Evolutionary conservation across 2,329 filamentous ascomycete species (phyloP).

Genomic region (Calonectria multiphialidica): DNA sequence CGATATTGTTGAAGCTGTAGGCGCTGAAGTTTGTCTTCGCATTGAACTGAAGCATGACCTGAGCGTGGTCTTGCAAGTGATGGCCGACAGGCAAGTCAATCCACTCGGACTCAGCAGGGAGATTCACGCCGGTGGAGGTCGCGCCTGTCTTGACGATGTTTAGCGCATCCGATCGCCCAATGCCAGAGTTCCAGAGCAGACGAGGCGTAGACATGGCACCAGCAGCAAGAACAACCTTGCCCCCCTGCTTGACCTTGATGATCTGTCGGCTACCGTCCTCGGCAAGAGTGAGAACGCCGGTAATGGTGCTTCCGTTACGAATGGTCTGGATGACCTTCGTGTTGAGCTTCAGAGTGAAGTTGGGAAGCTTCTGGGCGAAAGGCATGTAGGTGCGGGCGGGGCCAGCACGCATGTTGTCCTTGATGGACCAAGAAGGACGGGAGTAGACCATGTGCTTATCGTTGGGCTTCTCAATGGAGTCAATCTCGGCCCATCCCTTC

Average conservation of each 20-base stretch:
- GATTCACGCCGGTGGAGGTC: constrained; percentile 60
- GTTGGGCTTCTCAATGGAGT: constrained; percentile 71
- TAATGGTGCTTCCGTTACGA: constrained; percentile 70
- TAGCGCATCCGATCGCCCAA: constrained; percentile 72
- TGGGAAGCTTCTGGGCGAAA: constrained; percentile 66
- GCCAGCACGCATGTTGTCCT: constrained; percentile 74
- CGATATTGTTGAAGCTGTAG: constrained; percentile 41
- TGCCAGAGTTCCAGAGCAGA: constrained; percentile 57
- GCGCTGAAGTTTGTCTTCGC: constrained; percentile 37
- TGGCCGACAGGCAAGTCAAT: constrained; percentile 69
- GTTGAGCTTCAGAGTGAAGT: constrained; percentile 76
- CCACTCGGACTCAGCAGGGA: constrained; percentile 63
- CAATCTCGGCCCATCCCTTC: constrained; percentile 73
- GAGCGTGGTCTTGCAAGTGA: constrained; percentile 67
- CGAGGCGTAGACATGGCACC: constrained; percentile 59
- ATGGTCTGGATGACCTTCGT: constrained; percentile 75
- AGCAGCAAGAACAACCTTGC: constrained; percentile 71
- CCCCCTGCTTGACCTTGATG: constrained; percentile 41
- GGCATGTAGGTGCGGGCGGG: constrained; percentile 79
- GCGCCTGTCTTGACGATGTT: constrained; percentile 57
- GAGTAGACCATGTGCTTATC: constrained; percentile 76
- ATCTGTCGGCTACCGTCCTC: constrained; percentile 58
- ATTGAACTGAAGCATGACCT: constrained; percentile 49
- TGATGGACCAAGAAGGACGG: constrained; percentile 77
- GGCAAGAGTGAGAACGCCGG: constrained; percentile 71